These are phyloP conservation scores for Clarireedia homoeocarpa DNA, from an alignment of 2,329 filamentous ascomycete genomes.

Conservation along the genomic window DNA sequence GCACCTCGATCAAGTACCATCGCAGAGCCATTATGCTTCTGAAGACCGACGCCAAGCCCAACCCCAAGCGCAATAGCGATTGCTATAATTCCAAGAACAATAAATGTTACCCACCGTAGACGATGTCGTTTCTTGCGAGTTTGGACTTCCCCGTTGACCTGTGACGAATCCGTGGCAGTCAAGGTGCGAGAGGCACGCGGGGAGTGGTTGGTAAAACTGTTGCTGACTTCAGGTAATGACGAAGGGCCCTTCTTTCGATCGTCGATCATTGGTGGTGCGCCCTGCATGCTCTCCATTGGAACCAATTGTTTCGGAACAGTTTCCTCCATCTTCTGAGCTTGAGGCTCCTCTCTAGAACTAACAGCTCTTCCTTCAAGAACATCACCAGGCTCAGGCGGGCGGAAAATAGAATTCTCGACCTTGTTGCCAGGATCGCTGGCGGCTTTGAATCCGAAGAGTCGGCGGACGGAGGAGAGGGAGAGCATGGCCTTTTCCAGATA, in stretches of 20 bases:
- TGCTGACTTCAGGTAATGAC: background rate
- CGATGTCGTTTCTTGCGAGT: background rate
- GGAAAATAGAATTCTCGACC: background rate
- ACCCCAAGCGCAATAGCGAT: background rate
- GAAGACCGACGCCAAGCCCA: background rate
- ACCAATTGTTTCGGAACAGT: background rate
- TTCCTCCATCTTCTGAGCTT: background rate
- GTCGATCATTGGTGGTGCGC: background rate
- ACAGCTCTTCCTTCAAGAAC: background rate
- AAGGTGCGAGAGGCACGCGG: background rate
- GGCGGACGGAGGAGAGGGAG: conserved; percentile 2
- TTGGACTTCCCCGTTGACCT: background rate
- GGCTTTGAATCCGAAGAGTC: background rate
- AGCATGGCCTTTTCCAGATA: background rate
- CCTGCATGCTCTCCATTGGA: background rate
- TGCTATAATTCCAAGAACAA: background rate
- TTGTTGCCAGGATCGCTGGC: background rate
- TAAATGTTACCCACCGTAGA: background rate
- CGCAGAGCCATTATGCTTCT: no score
- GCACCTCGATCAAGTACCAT: background rate
- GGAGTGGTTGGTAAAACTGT: background rate
- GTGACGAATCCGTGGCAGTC: no score
- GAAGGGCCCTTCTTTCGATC: background rate
- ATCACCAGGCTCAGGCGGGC: background rate
- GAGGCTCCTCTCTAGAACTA: background rate